phyloP scores from a whole-genome alignment of 2,329 filamentous ascomycete species.

The Shiraia bambusicola region DNA sequence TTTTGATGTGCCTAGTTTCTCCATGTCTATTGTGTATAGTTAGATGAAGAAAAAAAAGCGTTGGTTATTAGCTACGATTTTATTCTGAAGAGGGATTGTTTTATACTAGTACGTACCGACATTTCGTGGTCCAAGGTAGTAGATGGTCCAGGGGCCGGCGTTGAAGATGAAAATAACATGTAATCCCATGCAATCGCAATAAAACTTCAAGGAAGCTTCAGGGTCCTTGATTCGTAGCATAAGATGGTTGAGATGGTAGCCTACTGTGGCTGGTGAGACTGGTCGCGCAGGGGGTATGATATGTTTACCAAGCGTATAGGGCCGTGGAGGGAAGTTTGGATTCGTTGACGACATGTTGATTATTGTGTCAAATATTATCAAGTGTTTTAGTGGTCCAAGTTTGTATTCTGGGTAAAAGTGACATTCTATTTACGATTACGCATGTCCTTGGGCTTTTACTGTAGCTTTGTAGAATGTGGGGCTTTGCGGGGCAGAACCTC shows the following conservation, averaged over 20 bases:
- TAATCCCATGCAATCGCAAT: conserved; percentile 39
- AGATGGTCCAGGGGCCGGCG: conserved; percentile 38
- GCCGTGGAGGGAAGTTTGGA: conserved; percentile 22
- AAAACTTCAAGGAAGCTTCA: conserved; percentile 29
- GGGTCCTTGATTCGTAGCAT: conserved; percentile 40
- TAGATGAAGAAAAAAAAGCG: no score
- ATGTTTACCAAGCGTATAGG: conserved; percentile 24
- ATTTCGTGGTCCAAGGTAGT: conserved; percentile 37
- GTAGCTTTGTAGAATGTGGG: no score
- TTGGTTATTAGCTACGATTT: no score
- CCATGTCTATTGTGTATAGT: conserved; percentile 20
- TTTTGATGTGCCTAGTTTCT: conserved; percentile 22
- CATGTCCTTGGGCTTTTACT: no score
- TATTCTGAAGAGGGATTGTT: no score
- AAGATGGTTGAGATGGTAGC: conserved; percentile 35
- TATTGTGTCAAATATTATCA: no score
- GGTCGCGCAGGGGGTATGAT: conserved; percentile 30
- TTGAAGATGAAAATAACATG: conserved; percentile 41
- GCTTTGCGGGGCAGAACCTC: no score
- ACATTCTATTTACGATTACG: no score
- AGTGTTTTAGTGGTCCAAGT: no score
- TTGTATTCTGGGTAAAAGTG: no score
- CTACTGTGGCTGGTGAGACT: conserved; percentile 25
- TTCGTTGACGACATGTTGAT: conserved; percentile 13
- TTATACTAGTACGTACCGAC: conserved; percentile 18